These are phyloP conservation scores for Leishmania mexicana DNA, from an alignment of 208 protist genomes.

Conservation along the genomic window DNA sequence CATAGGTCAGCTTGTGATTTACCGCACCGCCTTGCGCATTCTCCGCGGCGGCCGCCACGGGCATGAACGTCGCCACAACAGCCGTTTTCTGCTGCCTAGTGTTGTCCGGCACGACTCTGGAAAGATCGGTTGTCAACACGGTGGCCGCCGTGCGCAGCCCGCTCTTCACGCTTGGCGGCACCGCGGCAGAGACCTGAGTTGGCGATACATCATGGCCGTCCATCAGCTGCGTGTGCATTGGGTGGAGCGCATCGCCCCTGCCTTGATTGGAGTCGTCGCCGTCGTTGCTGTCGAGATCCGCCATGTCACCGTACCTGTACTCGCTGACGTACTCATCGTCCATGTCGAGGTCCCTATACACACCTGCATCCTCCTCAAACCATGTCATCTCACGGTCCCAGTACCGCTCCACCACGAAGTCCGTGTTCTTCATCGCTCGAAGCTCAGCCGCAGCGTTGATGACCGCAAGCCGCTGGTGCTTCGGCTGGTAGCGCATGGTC, in stretches of 20 bases:
- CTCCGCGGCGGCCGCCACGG: background rate
- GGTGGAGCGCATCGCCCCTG: background rate
- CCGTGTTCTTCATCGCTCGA: conserved; percentile 40
- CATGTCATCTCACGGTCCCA: conserved; percentile 71
- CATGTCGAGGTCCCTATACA: conserved; percentile 10
- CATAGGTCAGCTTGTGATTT: background rate
- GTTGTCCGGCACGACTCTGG: background rate
- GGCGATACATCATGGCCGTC: background rate
- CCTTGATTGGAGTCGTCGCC: background rate
- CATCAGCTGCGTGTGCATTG: background rate
- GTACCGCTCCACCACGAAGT: conserved; percentile 79
- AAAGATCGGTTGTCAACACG: background rate
- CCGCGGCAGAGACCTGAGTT: background rate
- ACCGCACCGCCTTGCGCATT: background rate
- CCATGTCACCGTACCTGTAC: background rate
- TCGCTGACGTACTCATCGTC: conserved; percentile 6
- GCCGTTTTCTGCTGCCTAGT: background rate
- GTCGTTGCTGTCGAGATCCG: background rate
- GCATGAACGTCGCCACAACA: background rate
- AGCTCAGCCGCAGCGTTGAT: conserved; percentile 67
- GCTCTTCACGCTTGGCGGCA: background rate
- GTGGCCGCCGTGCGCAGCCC: background rate
- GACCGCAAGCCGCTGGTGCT: conserved; percentile 66
- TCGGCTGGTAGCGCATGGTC: conserved; percentile 65
- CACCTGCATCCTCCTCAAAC: conserved; percentile 44